Evolutionary conservation across 2,329 filamentous ascomycete genomes (phyloP).

Genomic region (Arthrobotrys pseudoclavata): DNA sequence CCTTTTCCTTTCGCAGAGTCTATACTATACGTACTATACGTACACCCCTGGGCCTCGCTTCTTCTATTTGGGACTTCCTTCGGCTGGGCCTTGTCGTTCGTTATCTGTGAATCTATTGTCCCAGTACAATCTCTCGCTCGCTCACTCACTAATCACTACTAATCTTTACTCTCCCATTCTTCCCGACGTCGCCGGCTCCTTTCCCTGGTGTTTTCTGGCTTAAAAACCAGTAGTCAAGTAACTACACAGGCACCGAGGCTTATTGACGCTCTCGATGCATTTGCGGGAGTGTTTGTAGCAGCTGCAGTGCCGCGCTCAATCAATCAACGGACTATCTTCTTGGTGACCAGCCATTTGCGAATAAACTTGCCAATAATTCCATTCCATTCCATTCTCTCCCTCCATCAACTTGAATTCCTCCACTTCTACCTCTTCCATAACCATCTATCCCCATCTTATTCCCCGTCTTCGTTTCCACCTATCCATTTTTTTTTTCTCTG

Average conservation of each 20-base stretch:
- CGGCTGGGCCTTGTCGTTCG: background rate
- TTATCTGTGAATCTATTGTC: conserved; percentile 3
- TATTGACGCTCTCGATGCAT: background rate
- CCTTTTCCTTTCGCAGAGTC: background rate
- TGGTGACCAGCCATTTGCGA: conserved; percentile 21
- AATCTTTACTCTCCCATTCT: background rate
- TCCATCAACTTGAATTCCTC: conserved; percentile 35
- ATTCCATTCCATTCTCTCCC: background rate
- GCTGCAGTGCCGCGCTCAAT: background rate
- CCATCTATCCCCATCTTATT: background rate
- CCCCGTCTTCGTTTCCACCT: background rate
- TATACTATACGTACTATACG: too few species aligned
- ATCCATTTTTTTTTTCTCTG: background rate
- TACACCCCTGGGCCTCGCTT: too few species aligned
- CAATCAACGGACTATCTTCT: background rate
- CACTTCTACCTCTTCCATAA: conserved; percentile 24
- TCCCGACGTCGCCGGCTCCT: too few species aligned
- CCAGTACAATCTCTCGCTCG: background rate
- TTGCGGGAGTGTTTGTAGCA: background rate
- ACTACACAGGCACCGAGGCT: too few species aligned
- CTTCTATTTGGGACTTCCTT: background rate
- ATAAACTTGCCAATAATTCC: conserved; percentile 23
- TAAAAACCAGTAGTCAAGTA: too few species aligned
- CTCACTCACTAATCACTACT: too few species aligned
- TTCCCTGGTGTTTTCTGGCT: background rate